These are phyloP conservation scores for Hypericum androsaemum DNA, from an alignment of 345 rosid genomes.

Conservation along the genomic window DNA sequence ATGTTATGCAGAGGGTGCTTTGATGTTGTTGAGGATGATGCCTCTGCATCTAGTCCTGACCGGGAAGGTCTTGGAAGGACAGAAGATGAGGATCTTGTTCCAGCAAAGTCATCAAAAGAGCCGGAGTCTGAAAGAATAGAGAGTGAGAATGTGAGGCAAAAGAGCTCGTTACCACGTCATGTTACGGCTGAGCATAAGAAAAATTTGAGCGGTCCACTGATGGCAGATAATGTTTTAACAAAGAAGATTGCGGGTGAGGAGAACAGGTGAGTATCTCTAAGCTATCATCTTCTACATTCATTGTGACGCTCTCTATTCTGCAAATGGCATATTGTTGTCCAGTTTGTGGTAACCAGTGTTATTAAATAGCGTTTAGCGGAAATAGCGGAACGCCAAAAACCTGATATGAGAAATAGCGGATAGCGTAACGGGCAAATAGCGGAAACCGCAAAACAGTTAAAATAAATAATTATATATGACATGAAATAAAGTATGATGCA, in stretches of 20 bases:
- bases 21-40: constrained; percentile 67
- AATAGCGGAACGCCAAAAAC: too few relatives aligned
- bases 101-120: constrained; percentile 28
- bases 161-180: constrained; percentile 38
- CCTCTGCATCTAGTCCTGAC: constrained; percentile 40
- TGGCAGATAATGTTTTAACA: constrained; percentile 38
- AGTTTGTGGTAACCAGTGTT: too few relatives aligned
- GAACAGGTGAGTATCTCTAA: constrained; percentile 44
- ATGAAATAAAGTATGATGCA: too few relatives aligned
- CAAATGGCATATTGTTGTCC: not conserved
- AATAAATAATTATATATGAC: too few relatives aligned
- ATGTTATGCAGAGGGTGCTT: constrained; percentile 69
- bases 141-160: constrained; percentile 37
- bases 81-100: constrained; percentile 39
- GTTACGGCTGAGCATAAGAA: constrained; percentile 37
- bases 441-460: too few relatives aligned
- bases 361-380: too few relatives aligned
- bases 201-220: constrained; percentile 49
- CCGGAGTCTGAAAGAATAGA: constrained; percentile 36
- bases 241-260: constrained; percentile 44
- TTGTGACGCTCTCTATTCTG: not conserved
- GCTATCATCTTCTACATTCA: not conserved
- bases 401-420: too few relatives aligned
- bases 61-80: constrained; percentile 34
- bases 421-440: too few relatives aligned